These are phyloP conservation scores for Acanthamoeba lugdunensis DNA, from an alignment of 208 protist genomes.

Conservation along the genomic window DNA sequence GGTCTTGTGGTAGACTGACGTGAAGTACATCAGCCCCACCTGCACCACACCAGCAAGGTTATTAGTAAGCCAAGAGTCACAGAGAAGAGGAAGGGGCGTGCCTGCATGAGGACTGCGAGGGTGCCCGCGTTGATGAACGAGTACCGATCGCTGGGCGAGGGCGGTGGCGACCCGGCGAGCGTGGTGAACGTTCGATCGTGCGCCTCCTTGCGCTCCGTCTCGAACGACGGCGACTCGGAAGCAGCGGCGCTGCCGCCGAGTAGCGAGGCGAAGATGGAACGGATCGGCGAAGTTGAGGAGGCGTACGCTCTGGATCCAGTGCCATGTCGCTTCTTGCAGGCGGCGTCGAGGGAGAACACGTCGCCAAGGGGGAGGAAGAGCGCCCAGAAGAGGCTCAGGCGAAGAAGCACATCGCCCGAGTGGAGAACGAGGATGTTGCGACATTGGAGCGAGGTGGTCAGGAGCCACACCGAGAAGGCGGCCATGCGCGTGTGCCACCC, in stretches of 20 bases:
- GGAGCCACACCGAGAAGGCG: constrained; percentile 36
- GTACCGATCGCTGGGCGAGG: background rate
- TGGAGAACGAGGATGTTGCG: constrained; percentile 64
- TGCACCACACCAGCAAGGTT: too few relatives aligned
- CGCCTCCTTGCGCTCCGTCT: constrained; percentile 4
- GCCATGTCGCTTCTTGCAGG: background rate
- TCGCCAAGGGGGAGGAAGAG: constrained; percentile 65
- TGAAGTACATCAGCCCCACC: constrained; percentile 71
- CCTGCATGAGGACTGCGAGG: constrained; percentile 9
- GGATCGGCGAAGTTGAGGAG: background rate
- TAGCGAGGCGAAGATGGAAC: background rate
- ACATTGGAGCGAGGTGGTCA: constrained; percentile 48
- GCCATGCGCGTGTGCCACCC: constrained; percentile 16
- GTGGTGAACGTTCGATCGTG: background rate
- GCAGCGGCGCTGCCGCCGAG: background rate
- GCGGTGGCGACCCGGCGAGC: background rate
- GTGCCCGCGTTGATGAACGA: constrained; percentile 14
- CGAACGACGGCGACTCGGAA: background rate
- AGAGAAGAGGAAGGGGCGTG: background rate
- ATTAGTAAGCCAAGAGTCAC: background rate
- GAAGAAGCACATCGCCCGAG: constrained; percentile 56
- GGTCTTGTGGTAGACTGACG: constrained; percentile 69
- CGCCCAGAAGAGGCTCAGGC: constrained; percentile 22
- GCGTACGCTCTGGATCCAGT: too few relatives aligned
- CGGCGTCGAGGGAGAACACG: constrained; percentile 50